Evolutionary conservation across 306 rosid genomes (phyloP), one percentile per base, ranked within the genome.

Genomic region (Sphenostylis stenocarpa): DNA sequence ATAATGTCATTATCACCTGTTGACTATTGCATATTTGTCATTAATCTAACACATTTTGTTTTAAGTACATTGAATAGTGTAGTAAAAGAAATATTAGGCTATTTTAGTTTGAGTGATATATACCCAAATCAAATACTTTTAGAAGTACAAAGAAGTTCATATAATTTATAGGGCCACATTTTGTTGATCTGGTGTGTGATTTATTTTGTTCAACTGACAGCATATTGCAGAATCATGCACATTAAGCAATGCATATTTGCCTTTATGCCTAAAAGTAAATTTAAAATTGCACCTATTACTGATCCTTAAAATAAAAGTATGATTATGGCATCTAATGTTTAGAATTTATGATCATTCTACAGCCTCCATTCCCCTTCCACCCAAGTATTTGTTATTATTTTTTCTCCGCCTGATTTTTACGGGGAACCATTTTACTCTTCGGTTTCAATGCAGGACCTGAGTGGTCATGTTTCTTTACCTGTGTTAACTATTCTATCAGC

Each of bases 31-130:
- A 56, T 60, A 17, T 63, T 15, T n/a, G n/a, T 64, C 75, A 44
- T 38, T 51, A 19, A 34, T 43, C 70, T 6, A 4, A 1, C n/a
- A 0, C 33, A 43, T 48, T 45, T 66, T 31, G 41, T 31, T 53
- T 15, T 12, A 28, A n/a, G 64, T 45, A 29, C 19, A 55, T 34
- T 56, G n/a, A n/a, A n/a, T n/a, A 38, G 67, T 24, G 61, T 20
- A 31, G 29, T 19, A 23, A 45, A 45, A 24, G 36, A 41, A 67
- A 34, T 45, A 73, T 48, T 61, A n/a, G 23, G 28, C 48, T 62
- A 62, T 57, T 68, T 77, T 51, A 68, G 51, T 49, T 79, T 38
- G 74, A 55, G 66, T 19, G 13, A 52, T 76, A n/a, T n/a, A n/a
- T n/a, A 39, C 53, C n/a, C 6, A 36, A 64, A 49, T 11, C 52